Base-by-base conservation (phyloP, 371 early-diverging fungal species). In the Apophysomyces sp. region DNA sequence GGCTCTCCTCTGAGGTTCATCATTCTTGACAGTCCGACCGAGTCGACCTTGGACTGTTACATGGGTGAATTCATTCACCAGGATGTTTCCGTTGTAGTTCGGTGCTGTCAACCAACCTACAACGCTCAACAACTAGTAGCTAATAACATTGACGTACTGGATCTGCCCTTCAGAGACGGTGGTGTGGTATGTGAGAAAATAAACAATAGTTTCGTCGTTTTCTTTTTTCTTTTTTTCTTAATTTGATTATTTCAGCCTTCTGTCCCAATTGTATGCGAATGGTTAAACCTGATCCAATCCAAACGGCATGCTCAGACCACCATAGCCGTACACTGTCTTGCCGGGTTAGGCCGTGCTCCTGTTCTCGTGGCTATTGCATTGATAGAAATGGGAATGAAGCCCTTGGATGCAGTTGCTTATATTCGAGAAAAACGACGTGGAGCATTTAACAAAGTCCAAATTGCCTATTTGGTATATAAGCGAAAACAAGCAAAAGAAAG, bases 21-120 rank as follows among this genome's bases (percentile, higher is more conserved):
- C 34, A 89, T 96, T 56, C 82, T 93, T 62, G 95, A 94, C 67
- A 88, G 91, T 51, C 95, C 96, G 4, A 89, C 94, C 24, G 89
- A 91, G 69, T 74, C 86, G 56, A 93, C 87, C 9, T 66, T 94
- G 28, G 77, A 83, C 1, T 71, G 86, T 15, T 96, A 96, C 60
- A 58, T 90, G 13, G 78, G 82, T 71, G 90, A 93, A 67, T 79
- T 94, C 67, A 71, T 78, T 31, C 72, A 82, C 37, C 79, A 87
- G 53, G 73, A 85, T 60, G 94, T 93, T 29, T 86, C 89, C 1
- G 92, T 91, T 36, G 92, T 96, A 5, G 93, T 93, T 15, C 59
- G 73, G 2, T 73, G 73, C 18, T 94, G 94, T 72, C 93, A 94
- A 69, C 92, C 94, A 16, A 92, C 94, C 6, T 94, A 96, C 62